These are phyloP conservation scores for Pascua sp. DNA, from an alignment of 1,284 basidiomycete genomes.

Conservation along the genomic window DNA sequence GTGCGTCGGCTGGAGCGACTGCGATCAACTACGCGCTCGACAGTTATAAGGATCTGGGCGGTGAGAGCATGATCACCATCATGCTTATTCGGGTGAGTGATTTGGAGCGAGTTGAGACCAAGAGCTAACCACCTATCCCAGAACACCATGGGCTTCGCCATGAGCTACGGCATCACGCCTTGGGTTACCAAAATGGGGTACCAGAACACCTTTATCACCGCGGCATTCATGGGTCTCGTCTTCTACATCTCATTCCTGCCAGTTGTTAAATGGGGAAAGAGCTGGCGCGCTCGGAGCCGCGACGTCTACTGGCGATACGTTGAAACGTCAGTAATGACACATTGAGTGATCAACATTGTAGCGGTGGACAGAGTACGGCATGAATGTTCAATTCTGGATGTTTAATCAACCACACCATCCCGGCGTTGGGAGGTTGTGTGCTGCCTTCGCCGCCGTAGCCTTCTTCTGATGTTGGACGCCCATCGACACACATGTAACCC, in stretches of 20 bases:
- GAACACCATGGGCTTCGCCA: conserved; percentile 16
- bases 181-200: conserved; percentile 21
- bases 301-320: conserved; percentile 22
- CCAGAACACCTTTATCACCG: conserved; percentile 22
- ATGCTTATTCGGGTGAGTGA: conserved; percentile 21
- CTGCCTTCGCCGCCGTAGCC: neutral
- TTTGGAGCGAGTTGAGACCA: neutral
- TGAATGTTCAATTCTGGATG: too few species aligned
- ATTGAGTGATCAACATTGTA: neutral
- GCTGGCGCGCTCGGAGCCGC: conserved; percentile 10
- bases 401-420: too few species aligned
- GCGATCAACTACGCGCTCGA: conserved; percentile 31
- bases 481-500: too few species aligned
- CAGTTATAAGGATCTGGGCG: conserved; percentile 27
- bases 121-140: neutral
- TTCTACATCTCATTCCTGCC: conserved; percentile 20
- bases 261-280: conserved; percentile 19
- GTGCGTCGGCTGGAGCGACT: conserved; percentile 21
- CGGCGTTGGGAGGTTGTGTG: too few species aligned
- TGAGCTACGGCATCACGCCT: conserved; percentile 24
- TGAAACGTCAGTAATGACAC: conserved; percentile 12
- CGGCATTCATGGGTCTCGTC: conserved; percentile 18
- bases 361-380: too few species aligned
- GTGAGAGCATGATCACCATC: conserved; percentile 25
- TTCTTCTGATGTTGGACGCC: too few species aligned